Evolutionary conservation across 345 rosid genomes (phyloP).

Genomic region (Hirschfeldia incana): DNA sequence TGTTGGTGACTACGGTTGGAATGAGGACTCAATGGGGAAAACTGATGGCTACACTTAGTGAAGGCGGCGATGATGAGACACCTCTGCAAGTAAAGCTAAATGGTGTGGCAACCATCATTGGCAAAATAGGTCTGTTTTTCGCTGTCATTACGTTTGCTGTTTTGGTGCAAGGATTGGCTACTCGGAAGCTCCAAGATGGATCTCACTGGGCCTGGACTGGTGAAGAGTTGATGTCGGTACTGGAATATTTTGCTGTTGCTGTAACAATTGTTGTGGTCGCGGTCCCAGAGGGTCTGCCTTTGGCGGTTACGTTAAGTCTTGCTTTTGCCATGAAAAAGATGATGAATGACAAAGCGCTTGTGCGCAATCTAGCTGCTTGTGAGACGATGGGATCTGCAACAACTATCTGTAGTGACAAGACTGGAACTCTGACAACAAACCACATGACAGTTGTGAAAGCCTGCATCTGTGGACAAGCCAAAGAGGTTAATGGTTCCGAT

Average conservation of each 20-base stretch:
- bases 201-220: slow-evolving; percentile 65
- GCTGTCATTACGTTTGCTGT: slow-evolving; percentile 79
- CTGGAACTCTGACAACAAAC: slow-evolving; percentile 89
- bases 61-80: slow-evolving; percentile 79
- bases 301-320: slow-evolving; percentile 93
- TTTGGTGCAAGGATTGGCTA: slow-evolving; percentile 68
- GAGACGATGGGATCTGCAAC: slow-evolving; percentile 97
- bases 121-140: slow-evolving; percentile 74
- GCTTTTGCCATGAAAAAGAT: slow-evolving; percentile 95
- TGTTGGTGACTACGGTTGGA: slow-evolving; percentile 86
- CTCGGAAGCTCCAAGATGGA: slow-evolving; percentile 50
- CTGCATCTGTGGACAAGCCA: slow-evolving; percentile 61
- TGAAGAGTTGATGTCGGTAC: slow-evolving; percentile 65
- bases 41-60: slow-evolving; percentile 77
- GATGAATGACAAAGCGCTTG: slow-evolving; percentile 93
- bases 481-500: slow-evolving; percentile 49
- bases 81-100: slow-evolving; percentile 84
- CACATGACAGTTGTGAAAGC: slow-evolving; percentile 83
- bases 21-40: slow-evolving; percentile 94
- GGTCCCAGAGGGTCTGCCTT: slow-evolving; percentile 90
- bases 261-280: slow-evolving; percentile 96
- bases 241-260: slow-evolving; percentile 77
- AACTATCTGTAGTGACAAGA: slow-evolving; percentile 83
- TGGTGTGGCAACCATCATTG: slow-evolving; percentile 79
- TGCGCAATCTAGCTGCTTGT: slow-evolving; percentile 84